These are phyloP conservation scores for Cardamine chenopodiifolia DNA, from an alignment of 345 rosid genomes.

Conservation along the genomic window DNA sequence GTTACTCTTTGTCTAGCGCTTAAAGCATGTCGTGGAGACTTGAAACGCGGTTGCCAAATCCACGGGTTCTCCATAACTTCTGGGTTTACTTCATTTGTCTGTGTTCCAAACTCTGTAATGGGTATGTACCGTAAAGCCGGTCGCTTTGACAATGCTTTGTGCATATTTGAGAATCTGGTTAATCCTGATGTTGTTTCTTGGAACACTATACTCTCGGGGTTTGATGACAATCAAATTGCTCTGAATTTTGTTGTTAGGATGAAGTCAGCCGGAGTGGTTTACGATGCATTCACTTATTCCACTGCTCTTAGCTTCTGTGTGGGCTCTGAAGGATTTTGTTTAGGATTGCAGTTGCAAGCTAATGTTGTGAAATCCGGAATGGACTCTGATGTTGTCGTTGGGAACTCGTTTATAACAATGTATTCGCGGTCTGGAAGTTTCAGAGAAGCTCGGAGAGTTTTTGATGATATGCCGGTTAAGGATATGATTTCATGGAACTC, in stretches of 20 bases:
- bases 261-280: constrained; percentile 53
- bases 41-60: constrained; percentile 60
- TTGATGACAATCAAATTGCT: constrained; percentile 54
- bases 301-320: constrained; percentile 64
- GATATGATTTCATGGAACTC: constrained; percentile 93
- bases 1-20: constrained; percentile 64
- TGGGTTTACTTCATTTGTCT: constrained; percentile 56
- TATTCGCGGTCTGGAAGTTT: constrained; percentile 63
- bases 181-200: constrained; percentile 81
- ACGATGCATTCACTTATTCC: constrained; percentile 64
- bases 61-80: constrained; percentile 69
- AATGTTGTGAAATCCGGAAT: constrained; percentile 55
- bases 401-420: constrained; percentile 75
- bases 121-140: constrained; percentile 68
- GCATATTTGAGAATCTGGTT: constrained; percentile 63
- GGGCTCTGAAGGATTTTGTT: constrained; percentile 54
- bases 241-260: constrained; percentile 57
- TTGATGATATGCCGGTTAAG: constrained; percentile 62
- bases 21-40: constrained; percentile 65
- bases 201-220: constrained; percentile 88
- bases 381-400: constrained; percentile 62
- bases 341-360: constrained; percentile 77
- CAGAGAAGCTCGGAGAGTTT: constrained; percentile 60
- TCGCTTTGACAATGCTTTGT: constrained; percentile 51
- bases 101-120: constrained; percentile 74